Conservation (phyloP, 768 basidiomycete species). For the Exsudoporus frostii region DNA sequence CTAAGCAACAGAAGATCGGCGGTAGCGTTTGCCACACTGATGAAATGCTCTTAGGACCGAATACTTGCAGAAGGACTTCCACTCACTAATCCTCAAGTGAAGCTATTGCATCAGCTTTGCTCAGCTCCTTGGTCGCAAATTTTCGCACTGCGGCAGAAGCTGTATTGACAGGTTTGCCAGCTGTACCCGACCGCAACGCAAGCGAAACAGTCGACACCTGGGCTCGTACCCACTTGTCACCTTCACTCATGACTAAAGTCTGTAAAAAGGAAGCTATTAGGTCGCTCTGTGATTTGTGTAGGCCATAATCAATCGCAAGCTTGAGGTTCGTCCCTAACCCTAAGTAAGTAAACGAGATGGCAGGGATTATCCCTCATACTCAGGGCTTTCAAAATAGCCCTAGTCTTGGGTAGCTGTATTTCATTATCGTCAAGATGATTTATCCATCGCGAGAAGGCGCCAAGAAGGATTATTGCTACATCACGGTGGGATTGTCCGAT, state of each 20-base stretch:
- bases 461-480: slow-evolving; percentile 81
- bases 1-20: slow-evolving; percentile 80
- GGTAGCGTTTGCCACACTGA: slow-evolving; percentile 84
- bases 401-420: slow-evolving; percentile 63
- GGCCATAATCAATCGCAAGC: slow-evolving; percentile 85
- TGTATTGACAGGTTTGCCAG: slow-evolving; percentile 69
- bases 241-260: slow-evolving; percentile 95
- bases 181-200: slow-evolving; percentile 64
- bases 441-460: slow-evolving; percentile 89
- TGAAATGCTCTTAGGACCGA: neutral
- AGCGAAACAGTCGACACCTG: slow-evolving; percentile 66
- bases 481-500: slow-evolving; percentile 74
- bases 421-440: slow-evolving; percentile 86
- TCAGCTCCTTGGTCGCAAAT: slow-evolving; percentile 85
- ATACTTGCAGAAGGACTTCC: neutral
- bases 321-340: slow-evolving; percentile 78
- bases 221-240: slow-evolving; percentile 81
- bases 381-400: slow-evolving; percentile 70
- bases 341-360: slow-evolving; percentile 70
- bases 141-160: slow-evolving; percentile 76
- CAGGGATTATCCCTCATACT: slow-evolving; percentile 69
- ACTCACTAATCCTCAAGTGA: slow-evolving; percentile 88
- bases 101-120: slow-evolving; percentile 73
- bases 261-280: slow-evolving; percentile 92
- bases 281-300: slow-evolving; percentile 76